phyloP scores from a whole-genome alignment of 352 stramenopile genomes.

The Paralagenidium karlingii region DNA sequence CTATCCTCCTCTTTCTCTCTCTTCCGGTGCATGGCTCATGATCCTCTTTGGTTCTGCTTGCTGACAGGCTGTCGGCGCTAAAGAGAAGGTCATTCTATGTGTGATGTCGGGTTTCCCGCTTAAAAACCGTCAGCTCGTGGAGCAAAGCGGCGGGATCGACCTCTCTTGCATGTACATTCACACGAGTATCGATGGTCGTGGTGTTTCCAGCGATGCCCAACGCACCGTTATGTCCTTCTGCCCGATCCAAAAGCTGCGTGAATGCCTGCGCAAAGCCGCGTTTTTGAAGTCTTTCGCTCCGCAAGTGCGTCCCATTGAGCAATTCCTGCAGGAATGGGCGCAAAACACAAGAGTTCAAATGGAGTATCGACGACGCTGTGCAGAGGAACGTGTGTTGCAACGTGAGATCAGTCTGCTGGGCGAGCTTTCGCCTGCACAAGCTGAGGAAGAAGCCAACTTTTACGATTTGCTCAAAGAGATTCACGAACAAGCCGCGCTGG shows the following conservation, averaged over 20 bases:
- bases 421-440: too few relatives aligned
- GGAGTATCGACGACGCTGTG: too few relatives aligned
- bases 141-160: constrained; percentile 20
- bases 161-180: constrained; percentile 39
- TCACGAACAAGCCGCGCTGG: constrained; percentile 18
- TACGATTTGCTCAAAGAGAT: constrained; percentile 50
- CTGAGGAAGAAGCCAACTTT: constrained; percentile 1
- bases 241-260: constrained; percentile 36
- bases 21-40: too few relatives aligned
- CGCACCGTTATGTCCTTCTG: constrained; percentile 38
- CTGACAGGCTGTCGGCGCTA: constrained; percentile 29
- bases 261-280: constrained; percentile 29
- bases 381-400: too few relatives aligned
- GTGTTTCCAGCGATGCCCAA: constrained; percentile 19
- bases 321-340: constrained; percentile 35
- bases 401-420: too few relatives aligned
- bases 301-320: constrained; percentile 31
- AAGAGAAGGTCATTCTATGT: constrained; percentile 61
- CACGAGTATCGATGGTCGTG: constrained; percentile 39
- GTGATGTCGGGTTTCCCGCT: constrained; percentile 39
- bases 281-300: constrained; percentile 41
- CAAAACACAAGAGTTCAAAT: too few relatives aligned
- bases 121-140: constrained; percentile 14
- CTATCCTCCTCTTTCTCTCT: too few relatives aligned
- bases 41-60: not conserved